Conservation (phyloP, 768 basidiomycete genomes). For the Podaxis mareebaensis region DNA sequence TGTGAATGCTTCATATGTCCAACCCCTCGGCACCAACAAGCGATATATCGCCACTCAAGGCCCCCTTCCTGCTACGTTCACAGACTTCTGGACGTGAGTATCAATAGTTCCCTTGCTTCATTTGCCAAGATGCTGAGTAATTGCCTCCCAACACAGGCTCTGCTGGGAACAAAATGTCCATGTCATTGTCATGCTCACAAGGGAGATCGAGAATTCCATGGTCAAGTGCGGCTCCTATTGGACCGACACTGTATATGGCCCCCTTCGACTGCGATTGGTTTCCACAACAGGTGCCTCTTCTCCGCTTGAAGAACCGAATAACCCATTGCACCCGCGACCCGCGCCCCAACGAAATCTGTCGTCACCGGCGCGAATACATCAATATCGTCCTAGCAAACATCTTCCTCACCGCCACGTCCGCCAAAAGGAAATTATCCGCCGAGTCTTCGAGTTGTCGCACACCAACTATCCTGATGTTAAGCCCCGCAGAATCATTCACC, state of each 20-base stretch:
- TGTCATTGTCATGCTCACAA: constrained; percentile 96
- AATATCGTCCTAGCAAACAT: constrained; percentile 22
- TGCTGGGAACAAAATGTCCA: constrained; percentile 95
- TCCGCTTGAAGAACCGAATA: constrained; percentile 23
- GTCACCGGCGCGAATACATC: constrained; percentile 20
- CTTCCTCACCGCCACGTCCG: not conserved
- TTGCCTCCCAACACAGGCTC: constrained; percentile 45
- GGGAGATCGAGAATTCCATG: constrained; percentile 83
- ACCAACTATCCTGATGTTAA: constrained; percentile 56
- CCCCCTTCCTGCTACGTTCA: constrained; percentile 84
- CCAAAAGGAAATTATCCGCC: constrained; percentile 43
- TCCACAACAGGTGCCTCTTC: constrained; percentile 34
- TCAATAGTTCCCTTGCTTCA: not conserved
- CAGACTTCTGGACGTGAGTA: constrained; percentile 93
- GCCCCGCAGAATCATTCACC: constrained; percentile 73
- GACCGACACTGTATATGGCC: constrained; percentile 69
- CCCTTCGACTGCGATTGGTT: constrained; percentile 57
- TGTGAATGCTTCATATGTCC: constrained; percentile 93
- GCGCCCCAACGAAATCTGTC: constrained; percentile 10
- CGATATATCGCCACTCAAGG: constrained; percentile 97
- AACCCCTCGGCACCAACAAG: constrained; percentile 77
- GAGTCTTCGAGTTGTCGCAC: constrained; percentile 71
- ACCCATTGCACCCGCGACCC: constrained; percentile 31
- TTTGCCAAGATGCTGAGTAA: not conserved
- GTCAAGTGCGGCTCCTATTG: constrained; percentile 94